A percentile compares a stretch with the other conserved stretches of the same genome.
phyloP scores from a whole-genome alignment of 768 basidiomycete species.

The Gloeopeniophorella convolvens region DNA sequence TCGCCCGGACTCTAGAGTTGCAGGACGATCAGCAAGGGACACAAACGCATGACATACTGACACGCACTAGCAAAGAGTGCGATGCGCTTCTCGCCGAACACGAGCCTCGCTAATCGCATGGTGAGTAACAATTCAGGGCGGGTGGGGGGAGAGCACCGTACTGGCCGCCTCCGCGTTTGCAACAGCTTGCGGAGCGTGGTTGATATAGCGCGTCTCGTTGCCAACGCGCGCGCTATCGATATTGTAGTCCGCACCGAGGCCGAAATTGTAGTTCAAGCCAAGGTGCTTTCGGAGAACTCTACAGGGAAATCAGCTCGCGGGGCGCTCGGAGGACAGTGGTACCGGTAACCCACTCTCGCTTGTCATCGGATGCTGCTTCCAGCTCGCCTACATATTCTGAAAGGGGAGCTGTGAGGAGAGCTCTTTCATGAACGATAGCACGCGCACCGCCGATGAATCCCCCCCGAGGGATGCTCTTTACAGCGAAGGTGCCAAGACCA shows the following conservation, averaged over 20 bases:
- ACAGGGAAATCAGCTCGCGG: slow-evolving; percentile 3
- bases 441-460: slow-evolving; percentile 24
- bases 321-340: neutral
- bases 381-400: slow-evolving; percentile 66
- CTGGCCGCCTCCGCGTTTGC: slow-evolving; percentile 44
- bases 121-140: neutral
- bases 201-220: slow-evolving; percentile 63
- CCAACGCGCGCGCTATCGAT: slow-evolving; percentile 54
- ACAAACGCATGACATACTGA: neutral
- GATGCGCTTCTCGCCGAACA: slow-evolving; percentile 64
- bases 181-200: slow-evolving; percentile 38
- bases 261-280: slow-evolving; percentile 57
- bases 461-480: neutral
- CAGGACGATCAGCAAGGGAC: neutral
- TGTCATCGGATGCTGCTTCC: slow-evolving; percentile 38
- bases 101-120: slow-evolving; percentile 39
- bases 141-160: slow-evolving; percentile 24
- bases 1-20: neutral
- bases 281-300: slow-evolving; percentile 43
- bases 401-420: neutral
- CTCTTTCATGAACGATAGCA: no score
- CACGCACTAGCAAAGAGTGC: slow-evolving; percentile 52
- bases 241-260: slow-evolving; percentile 38
- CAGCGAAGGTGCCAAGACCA: slow-evolving; percentile 49
- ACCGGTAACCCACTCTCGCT: slow-evolving; percentile 41